Percentiles rank a stretch among this genome's conserved stretches.
Evolutionary conservation across 164 flowering plant genomes (phyloP).

Genomic region (Sextonia rubra): DNA sequence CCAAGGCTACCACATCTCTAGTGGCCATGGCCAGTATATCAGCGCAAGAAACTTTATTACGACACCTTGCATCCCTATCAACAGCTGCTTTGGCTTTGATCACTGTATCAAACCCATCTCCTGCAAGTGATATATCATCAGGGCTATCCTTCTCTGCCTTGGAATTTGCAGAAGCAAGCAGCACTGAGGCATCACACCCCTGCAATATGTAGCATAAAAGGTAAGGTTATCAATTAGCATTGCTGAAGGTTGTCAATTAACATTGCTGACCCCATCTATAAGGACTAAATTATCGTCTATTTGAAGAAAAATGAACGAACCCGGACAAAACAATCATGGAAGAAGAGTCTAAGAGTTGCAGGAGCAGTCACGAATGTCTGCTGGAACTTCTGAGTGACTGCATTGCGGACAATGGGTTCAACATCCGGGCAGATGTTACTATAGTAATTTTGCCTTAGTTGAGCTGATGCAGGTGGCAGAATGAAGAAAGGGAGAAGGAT

Average conservation of each 20-base stretch:
- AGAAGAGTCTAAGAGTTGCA: slow-evolving; percentile 37
- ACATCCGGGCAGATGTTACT: slow-evolving; percentile 27
- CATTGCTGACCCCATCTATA: too few relatives aligned
- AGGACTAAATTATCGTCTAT: not conserved
- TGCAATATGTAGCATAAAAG: slow-evolving; percentile 1
- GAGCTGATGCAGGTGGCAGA: slow-evolving; percentile 20
- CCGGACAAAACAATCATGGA: slow-evolving; percentile 43
- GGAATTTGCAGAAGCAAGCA: slow-evolving; percentile 18
- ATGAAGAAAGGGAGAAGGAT: slow-evolving; percentile 17
- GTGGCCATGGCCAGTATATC: slow-evolving; percentile 52
- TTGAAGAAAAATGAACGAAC: slow-evolving; percentile 9
- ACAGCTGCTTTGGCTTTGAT: slow-evolving; percentile 50
- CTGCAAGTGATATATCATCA: slow-evolving; percentile 43
- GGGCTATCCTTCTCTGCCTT: slow-evolving; percentile 40
- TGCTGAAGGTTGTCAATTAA: too few relatives aligned
- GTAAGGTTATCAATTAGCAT: not conserved
- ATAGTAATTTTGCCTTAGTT: slow-evolving; percentile 29
- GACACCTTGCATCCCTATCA: slow-evolving; percentile 35
- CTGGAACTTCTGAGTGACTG: slow-evolving; percentile 26
- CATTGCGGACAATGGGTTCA: slow-evolving; percentile 25
- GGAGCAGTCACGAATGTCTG: slow-evolving; percentile 40
- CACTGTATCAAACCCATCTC: slow-evolving; percentile 60
- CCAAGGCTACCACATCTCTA: slow-evolving; percentile 45
- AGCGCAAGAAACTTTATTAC: slow-evolving; percentile 47
- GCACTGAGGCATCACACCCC: slow-evolving; percentile 51